phyloP scores from a whole-genome alignment of 1,284 basidiomycete species.

The Tilletia setariae region DNA sequence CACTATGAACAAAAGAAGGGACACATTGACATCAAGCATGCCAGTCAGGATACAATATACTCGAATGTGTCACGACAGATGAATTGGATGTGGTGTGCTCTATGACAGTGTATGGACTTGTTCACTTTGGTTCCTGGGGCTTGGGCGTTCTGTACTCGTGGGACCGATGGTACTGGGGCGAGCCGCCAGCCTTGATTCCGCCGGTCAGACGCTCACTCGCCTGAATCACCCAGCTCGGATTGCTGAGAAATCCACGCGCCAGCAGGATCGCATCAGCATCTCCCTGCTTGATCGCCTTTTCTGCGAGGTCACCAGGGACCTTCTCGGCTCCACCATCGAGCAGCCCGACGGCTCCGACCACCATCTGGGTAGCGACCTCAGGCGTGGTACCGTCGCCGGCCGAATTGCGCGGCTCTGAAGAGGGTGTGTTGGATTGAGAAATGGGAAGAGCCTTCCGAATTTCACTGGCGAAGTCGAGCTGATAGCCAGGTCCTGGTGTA shows the following conservation, averaged over 20 bases:
- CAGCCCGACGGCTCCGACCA: slow-evolving; percentile 45
- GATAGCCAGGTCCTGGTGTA: slow-evolving; percentile 39
- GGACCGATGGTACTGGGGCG: slow-evolving; percentile 39
- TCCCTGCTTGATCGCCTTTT: slow-evolving; percentile 33
- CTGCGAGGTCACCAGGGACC: slow-evolving; percentile 37
- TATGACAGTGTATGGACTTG: too few species aligned
- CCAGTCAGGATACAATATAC: too few species aligned
- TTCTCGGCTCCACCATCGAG: slow-evolving; percentile 33
- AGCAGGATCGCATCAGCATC: slow-evolving; percentile 38
- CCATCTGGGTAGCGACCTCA: slow-evolving; percentile 28
- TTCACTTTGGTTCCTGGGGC: slow-evolving; percentile 22
- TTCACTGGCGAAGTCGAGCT: slow-evolving; percentile 36
- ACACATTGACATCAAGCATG: too few species aligned
- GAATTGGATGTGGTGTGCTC: too few species aligned
- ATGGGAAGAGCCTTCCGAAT: slow-evolving; percentile 30
- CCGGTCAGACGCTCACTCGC: slow-evolving; percentile 33
- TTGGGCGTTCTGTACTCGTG: slow-evolving; percentile 11
- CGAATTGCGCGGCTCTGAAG: neutral
- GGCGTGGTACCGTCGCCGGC: slow-evolving; percentile 9
- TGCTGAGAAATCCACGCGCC: slow-evolving; percentile 38
- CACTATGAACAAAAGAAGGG: too few species aligned
- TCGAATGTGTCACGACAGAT: too few species aligned
- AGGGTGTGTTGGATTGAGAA: neutral
- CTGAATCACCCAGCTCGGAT: slow-evolving; percentile 45
- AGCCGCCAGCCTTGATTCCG: slow-evolving; percentile 26